Percentiles rank a stretch among this genome's conserved stretches.
phyloP scores from a whole-genome alignment of 306 rosid species.

The Trichosanthes cucumerina region DNA sequence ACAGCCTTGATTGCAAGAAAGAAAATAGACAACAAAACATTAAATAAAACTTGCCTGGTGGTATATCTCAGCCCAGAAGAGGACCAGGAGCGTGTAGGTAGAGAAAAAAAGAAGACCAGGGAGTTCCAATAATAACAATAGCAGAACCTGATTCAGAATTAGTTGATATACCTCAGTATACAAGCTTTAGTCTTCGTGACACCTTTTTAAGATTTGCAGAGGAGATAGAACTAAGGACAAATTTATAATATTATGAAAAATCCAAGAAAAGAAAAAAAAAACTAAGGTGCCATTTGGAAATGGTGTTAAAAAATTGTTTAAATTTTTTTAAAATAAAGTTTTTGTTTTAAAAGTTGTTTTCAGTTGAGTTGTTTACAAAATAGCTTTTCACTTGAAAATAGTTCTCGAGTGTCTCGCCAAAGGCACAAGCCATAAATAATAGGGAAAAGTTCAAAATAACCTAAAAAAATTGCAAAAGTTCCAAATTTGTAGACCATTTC shows the following conservation, averaged over 20 bases:
- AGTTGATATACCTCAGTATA: conserved; percentile 22
- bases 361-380: neutral
- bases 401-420: neutral
- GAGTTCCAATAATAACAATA: conserved; percentile 55
- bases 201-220: neutral
- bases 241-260: neutral
- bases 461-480: neutral
- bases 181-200: neutral
- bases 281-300: neutral
- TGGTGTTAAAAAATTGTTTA: neutral
- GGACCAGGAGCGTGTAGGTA: conserved; percentile 82
- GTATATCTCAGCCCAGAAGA: conserved; percentile 97
- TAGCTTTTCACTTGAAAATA: neutral
- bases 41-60: conserved; percentile 55
- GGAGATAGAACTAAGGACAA: neutral
- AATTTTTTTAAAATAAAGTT: neutral
- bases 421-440: neutral
- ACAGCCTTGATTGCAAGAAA: neutral
- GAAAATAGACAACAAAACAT: neutral
- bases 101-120: conserved; percentile 92
- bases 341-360: neutral
- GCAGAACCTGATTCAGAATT: conserved; percentile 49
- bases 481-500: neutral
- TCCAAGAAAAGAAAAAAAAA: neutral
- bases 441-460: neutral